Base-by-base conservation (phyloP, 2,329 filamentous ascomycete genomes). In the Cercospora citrullina region DNA sequence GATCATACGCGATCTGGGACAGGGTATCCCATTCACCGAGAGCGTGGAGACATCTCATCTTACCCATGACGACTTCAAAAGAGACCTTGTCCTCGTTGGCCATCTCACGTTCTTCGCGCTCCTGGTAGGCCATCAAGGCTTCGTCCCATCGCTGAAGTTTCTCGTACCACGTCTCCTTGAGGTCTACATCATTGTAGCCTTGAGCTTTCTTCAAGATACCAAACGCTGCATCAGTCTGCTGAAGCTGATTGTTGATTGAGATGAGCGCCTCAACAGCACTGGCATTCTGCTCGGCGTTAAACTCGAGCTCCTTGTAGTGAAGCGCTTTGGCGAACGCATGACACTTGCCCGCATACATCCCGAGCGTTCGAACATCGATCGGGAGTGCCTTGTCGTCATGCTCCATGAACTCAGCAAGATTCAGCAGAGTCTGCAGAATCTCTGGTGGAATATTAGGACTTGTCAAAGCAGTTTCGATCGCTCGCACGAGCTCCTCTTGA, bases 381-480 rank as follows among this genome's bases (percentile, higher is more conserved):
- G 95, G 95, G 63, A 99, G 83, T 14, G 96, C 94, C 80, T 99
- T 99, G 79, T 99, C 95, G 75, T 99, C 96, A 76, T 99, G 95
- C 78, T 99, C 95, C 95, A 99, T 99, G 79, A 99, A 99, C 78
- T 99, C 95, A 23, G 95, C 95, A 61, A 99, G 86, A 76, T 99
- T 99, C 60, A 99, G 87, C 30, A 99, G 84, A 60, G 97, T 90
- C 69, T 97, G 94, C 8, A 99, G 84, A 72, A 99, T 90, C 79
- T 99, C 96, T 0, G 96, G 95, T 0, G 95, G 94, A 12, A 99
- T 96, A 74, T 97, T 94, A 63, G 94, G 91, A 3, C 94, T 98
- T 64, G 93, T 95, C 73, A 99, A 91, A 0, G 96, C 95, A 70
- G 91, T 93, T 79, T 99, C 95, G 63, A 99, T 96, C 26, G 96